Conservation (phyloP, 2,329 filamentous ascomycete genomes). For the Chaetomium olivaceum region DNA sequence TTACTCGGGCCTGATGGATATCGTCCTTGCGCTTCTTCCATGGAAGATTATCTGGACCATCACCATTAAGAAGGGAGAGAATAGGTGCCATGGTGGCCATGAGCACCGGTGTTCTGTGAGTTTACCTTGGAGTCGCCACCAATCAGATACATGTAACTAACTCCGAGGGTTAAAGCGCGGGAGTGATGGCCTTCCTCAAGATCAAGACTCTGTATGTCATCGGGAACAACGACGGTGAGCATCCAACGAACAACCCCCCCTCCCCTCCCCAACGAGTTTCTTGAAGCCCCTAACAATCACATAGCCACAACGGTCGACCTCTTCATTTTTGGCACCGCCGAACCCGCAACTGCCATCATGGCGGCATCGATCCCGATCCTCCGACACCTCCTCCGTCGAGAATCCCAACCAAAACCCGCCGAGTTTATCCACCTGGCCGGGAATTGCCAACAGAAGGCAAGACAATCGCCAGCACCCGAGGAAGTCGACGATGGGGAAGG, state of each 20-base stretch:
- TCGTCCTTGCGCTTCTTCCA: constrained; percentile 37
- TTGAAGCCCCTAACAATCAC: not conserved
- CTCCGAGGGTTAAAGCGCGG: constrained; percentile 9
- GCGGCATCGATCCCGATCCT: constrained; percentile 19
- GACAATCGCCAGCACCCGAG: not conserved
- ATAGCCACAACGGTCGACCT: constrained; percentile 12
- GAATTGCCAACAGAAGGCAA: not conserved
- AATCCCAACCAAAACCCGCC: not conserved
- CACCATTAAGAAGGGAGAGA: constrained; percentile 38
- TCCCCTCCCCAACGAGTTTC: not conserved
- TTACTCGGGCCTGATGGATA: constrained; percentile 37
- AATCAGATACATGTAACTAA: not conserved
- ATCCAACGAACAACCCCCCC: not conserved
- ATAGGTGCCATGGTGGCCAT: constrained; percentile 39
- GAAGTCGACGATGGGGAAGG: not conserved
- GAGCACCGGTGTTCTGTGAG: constrained; percentile 39
- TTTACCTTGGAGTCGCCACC: not conserved
- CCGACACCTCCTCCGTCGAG: constrained; percentile 9
- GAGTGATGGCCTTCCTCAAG: constrained; percentile 26
- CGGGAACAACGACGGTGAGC: constrained; percentile 5
- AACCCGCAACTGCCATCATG: constrained; percentile 18
- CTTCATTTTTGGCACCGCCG: constrained; percentile 18
- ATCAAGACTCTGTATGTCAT: constrained; percentile 15
- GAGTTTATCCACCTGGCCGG: constrained; percentile 7
- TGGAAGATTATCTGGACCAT: constrained; percentile 39